Percentiles rank a stretch among this genome's conserved stretches.
Evolutionary conservation across 352 stramenopile genomes (phyloP).

Genomic region (Globisporangium okanoganense): DNA sequence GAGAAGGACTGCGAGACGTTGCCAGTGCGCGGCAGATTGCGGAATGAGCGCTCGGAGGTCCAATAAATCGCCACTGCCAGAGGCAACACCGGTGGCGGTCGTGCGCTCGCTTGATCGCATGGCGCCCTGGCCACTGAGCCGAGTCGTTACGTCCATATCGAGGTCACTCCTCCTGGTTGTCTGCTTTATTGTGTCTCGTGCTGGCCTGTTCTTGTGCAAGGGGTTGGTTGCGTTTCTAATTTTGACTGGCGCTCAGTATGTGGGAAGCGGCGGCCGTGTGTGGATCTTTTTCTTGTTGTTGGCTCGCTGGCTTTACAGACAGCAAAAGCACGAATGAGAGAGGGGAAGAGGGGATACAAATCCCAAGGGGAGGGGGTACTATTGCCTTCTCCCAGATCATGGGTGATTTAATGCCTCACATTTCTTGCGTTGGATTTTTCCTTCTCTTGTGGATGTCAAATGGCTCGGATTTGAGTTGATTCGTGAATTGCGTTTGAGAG

Average conservation of each 20-base stretch:
- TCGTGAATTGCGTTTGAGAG: neutral
- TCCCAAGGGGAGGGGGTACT: neutral
- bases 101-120: neutral
- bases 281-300: neutral
- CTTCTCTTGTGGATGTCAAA: neutral
- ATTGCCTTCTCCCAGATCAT: neutral
- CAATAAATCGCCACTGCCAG: neutral
- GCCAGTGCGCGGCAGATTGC: neutral
- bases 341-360: neutral
- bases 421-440: neutral
- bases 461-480: neutral
- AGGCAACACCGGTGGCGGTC: neutral
- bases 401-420: constrained; percentile 4
- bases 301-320: neutral
- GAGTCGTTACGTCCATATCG: constrained; percentile 7
- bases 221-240: neutral
- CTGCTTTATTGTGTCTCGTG: neutral
- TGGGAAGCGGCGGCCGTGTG: neutral
- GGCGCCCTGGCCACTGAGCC: constrained; percentile 5
- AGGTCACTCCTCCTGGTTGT: neutral
- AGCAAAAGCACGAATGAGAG: neutral
- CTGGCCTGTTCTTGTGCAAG: constrained; percentile 3
- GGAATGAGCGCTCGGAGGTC: constrained; percentile 5
- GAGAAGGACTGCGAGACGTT: constrained; percentile 2
- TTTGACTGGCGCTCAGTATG: constrained; percentile 5